Base-by-base conservation (phyloP, 345 rosid genomes). In the Eutrema yunnanense region DNA sequence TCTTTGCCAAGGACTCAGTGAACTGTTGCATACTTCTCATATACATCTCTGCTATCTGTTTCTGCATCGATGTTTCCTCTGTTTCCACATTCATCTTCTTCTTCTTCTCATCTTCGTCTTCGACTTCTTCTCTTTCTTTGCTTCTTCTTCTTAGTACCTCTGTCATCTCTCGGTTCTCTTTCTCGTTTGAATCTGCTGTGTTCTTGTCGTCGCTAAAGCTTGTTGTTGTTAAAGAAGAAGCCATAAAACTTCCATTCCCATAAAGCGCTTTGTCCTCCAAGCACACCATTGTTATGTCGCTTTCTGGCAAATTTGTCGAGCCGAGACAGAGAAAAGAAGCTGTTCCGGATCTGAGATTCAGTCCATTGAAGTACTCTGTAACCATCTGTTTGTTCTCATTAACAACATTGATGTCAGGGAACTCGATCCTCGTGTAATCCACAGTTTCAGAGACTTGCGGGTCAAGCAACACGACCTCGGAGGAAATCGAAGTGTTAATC, bases 11-110 rank as follows among this genome's bases (percentile, higher is more conserved):
- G 26, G 98, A 91, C 59, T 94, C 98, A 0, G 96, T 89, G 22
- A 89, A 90, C 64, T 90, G 96, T 9, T 90, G 94, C 96, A 93
- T 87, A 64, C 97, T 94, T 60, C 90, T 94, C 97, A 94, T 94
- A 83, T 94, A 94, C 95, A 94, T 88, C 71, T 92, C 97, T 37
- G 90, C 97, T 70, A 89, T 95, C 67, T 89, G 93, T 80, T 89
- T 87, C 81, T 95, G 97, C 96, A 95, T 89, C 50, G 92, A 89
- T 5, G 96, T 78, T 65, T 90, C 92, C 79, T 82, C 96, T 4
- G 87, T 83, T 60, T 85, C 92, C 3, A 72, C 67, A 60, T 87
- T 83, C 34, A 87, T 82, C 40, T 75, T 82, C 44, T 82, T 71
- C 33, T 19, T 82, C 44, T 82, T 71, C 33, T 19, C 66, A 19